phyloP scores from a whole-genome alignment of 495 filamentous ascomycete genomes.

The Niebla homalea region DNA sequence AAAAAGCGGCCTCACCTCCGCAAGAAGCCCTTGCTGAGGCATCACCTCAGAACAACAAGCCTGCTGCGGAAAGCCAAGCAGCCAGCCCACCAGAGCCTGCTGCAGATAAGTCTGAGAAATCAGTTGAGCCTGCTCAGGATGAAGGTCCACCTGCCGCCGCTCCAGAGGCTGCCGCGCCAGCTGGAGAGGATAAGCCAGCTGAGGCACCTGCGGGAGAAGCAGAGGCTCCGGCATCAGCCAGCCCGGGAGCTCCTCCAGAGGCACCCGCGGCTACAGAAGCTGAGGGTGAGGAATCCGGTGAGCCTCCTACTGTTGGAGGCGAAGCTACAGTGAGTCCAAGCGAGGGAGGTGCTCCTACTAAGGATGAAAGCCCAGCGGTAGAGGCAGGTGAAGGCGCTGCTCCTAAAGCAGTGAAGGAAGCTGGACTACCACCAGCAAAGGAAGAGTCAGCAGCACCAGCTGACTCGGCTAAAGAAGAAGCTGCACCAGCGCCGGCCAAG shows the following conservation, averaged over 20 bases:
- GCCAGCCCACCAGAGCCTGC: conserved; percentile 1
- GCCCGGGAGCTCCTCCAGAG: background rate
- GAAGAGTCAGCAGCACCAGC: background rate
- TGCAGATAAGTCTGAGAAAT: background rate
- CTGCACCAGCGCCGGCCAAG: background rate
- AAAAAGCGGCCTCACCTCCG: conserved; percentile 3
- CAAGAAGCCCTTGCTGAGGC: background rate
- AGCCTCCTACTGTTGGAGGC: background rate
- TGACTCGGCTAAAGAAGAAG: background rate
- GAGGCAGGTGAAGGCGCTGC: background rate
- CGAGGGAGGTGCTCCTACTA: conserved; percentile 29
- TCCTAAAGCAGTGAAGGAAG: too few relatives aligned
- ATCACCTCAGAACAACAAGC: background rate
- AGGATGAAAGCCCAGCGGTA: conserved; percentile 9
- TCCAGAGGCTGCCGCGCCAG: conserved; percentile 1
- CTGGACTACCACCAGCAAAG: background rate
- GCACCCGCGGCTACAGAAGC: background rate
- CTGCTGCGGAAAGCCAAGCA: background rate
- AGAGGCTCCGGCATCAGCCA: conserved; percentile 5
- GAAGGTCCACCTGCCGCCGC: conserved; percentile 1
- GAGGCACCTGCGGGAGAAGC: background rate
- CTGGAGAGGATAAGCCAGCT: background rate
- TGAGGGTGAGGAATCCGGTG: background rate
- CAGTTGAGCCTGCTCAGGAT: background rate
- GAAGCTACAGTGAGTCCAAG: conserved; percentile 14